Conservation (phyloP, 2,329 filamentous ascomycete genomes). For the Colletotrichum acutatum region DNA sequence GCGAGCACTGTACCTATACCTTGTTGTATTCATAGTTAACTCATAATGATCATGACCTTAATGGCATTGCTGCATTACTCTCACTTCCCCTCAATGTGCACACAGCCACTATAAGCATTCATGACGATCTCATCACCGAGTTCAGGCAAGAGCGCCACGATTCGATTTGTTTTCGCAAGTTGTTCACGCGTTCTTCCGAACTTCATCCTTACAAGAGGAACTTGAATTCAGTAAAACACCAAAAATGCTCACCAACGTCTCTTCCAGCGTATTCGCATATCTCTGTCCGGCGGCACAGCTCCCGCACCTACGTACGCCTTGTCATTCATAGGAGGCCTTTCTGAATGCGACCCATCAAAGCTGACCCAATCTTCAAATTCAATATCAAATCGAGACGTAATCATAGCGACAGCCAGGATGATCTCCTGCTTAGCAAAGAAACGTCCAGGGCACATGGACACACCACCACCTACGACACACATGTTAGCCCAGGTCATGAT, state of each 20-base stretch:
- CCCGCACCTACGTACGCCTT: slow-evolving; percentile 12
- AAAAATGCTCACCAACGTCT: neutral
- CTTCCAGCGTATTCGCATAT: slow-evolving; percentile 8
- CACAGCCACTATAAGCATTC: too few relatives aligned
- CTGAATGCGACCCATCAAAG: neutral
- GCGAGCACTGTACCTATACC: slow-evolving; percentile 12
- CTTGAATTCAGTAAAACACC: neutral
- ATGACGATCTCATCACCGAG: too few relatives aligned
- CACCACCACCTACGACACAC: slow-evolving; percentile 43
- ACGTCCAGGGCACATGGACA: slow-evolving; percentile 49
- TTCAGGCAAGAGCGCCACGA: too few relatives aligned
- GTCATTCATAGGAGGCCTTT: neutral
- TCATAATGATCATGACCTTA: slow-evolving; percentile 19
- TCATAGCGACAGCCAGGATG: slow-evolving; percentile 44
- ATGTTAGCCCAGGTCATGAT: neutral
- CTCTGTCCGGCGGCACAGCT: slow-evolving; percentile 23
- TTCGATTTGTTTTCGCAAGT: too few relatives aligned
- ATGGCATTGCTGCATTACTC: neutral
- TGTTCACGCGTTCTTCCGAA: slow-evolving; percentile 39
- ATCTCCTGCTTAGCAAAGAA: slow-evolving; percentile 54
- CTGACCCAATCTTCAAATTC: slow-evolving; percentile 39
- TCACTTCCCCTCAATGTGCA: too few relatives aligned
- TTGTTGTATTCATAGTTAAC: slow-evolving; percentile 12
- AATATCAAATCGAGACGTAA: slow-evolving; percentile 45
- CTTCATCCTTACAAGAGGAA: slow-evolving; percentile 44